phyloP scores from a whole-genome alignment of 2,329 filamentous ascomycete species.

The Fusarium sp. region DNA sequence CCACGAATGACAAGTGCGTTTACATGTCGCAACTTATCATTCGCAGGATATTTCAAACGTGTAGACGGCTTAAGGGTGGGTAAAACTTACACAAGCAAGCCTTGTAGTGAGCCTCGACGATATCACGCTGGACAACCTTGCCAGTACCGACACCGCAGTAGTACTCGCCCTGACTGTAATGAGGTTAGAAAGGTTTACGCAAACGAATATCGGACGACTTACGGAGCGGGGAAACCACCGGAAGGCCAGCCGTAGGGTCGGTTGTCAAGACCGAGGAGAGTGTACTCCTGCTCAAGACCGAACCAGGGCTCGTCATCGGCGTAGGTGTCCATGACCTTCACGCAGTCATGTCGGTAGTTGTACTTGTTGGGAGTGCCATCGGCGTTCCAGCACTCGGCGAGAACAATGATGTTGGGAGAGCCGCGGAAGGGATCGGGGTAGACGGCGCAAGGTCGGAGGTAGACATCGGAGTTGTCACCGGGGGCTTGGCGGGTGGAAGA shows the following conservation, averaged over 20 bases:
- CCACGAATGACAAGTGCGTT: neutral
- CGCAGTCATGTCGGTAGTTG: conserved; percentile 95
- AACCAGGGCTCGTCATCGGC: conserved; percentile 92
- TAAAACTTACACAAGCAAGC: conserved; percentile 71
- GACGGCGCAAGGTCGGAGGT: conserved; percentile 89
- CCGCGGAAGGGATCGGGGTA: conserved; percentile 93
- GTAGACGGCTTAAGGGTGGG: neutral
- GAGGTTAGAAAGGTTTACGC: conserved; percentile 24
- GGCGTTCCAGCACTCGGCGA: conserved; percentile 93
- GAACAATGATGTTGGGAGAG: conserved; percentile 91
- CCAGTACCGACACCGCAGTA: conserved; percentile 94
- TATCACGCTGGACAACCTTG: conserved; percentile 97
- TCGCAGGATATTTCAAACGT: neutral
- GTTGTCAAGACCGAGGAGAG: conserved; percentile 77
- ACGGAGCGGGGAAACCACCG: conserved; percentile 87
- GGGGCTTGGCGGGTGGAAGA: conserved; percentile 93
- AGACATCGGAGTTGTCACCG: conserved; percentile 96
- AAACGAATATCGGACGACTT: conserved; percentile 18
- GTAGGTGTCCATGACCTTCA: conserved; percentile 90
- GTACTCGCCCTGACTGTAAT: conserved; percentile 52
- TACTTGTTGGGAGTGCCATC: conserved; percentile 97
- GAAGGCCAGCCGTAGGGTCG: conserved; percentile 81
- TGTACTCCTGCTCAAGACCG: conserved; percentile 98
- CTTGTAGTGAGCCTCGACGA: conserved; percentile 79
- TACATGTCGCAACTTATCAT: neutral